Percentiles rank a stretch among this genome's conserved stretches.
These are phyloP conservation scores for Pythium periplocum DNA, from an alignment of 352 stramenopile species.

Conservation along the genomic window DNA sequence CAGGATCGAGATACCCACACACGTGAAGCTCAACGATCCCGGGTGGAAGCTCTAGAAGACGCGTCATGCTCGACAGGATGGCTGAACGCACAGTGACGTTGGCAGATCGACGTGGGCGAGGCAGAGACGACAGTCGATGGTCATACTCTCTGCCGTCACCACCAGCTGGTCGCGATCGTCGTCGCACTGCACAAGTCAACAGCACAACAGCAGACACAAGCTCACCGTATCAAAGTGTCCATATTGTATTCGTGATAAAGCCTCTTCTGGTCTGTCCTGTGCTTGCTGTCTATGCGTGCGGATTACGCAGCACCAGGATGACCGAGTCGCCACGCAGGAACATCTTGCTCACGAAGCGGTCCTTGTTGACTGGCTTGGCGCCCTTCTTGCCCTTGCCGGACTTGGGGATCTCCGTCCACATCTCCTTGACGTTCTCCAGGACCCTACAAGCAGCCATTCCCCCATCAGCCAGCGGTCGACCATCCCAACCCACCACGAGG, in stretches of 20 bases:
- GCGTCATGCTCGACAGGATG: too few species aligned
- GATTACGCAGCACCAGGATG: conserved; percentile 98
- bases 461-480: conserved; percentile 2
- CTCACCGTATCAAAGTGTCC: too few species aligned
- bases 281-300: conserved; percentile 60
- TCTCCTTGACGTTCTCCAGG: conserved; percentile 99
- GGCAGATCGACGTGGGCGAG: too few species aligned
- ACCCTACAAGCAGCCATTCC: conserved; percentile 60
- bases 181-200: too few species aligned
- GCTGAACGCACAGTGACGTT: background rate
- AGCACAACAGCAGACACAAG: too few species aligned
- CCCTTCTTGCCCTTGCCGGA: conserved; percentile 95
- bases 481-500: background rate
- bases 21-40: conserved; percentile 36
- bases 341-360: conserved; percentile 99
- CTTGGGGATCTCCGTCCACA: conserved; percentile 99
- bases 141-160: too few species aligned
- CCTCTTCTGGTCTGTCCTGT: too few species aligned
- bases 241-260: too few species aligned
- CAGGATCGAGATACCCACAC: conserved; percentile 39
- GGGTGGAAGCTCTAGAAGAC: conserved; percentile 14
- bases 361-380: conserved; percentile 96
- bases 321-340: conserved; percentile 99
- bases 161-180: too few species aligned
- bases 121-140: too few species aligned